Conservation (phyloP, 352 stramenopile species). For the Aphanomyces astaci region DNA sequence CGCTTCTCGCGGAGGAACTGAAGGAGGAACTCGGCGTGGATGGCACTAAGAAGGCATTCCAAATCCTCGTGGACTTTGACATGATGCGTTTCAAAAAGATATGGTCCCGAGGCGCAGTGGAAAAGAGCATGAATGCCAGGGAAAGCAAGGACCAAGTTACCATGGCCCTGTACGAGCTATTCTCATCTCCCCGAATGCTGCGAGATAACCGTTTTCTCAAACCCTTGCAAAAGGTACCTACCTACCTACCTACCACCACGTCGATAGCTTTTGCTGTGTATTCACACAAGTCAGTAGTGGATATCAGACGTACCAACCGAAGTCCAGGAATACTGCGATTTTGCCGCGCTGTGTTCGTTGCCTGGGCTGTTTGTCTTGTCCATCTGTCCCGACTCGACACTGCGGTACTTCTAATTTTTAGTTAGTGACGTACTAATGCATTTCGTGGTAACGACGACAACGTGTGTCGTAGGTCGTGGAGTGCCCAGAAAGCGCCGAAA, state of each 20-base stretch:
- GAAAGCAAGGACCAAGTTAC: slow-evolving; percentile 28
- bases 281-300: neutral
- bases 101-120: slow-evolving; percentile 27
- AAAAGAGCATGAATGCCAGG: neutral
- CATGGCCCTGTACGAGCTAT: slow-evolving; percentile 64
- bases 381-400: slow-evolving; percentile 64
- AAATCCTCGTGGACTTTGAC: slow-evolving; percentile 64
- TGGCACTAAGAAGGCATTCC: slow-evolving; percentile 59
- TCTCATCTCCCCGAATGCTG: slow-evolving; percentile 63
- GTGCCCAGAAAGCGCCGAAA: slow-evolving; percentile 37
- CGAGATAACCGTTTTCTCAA: slow-evolving; percentile 76
- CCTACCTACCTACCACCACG: too few species aligned
- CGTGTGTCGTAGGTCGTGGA: slow-evolving; percentile 44
- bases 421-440: too few species aligned
- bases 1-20: slow-evolving; percentile 55
- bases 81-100: slow-evolving; percentile 52
- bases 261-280: too few species aligned
- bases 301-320: slow-evolving; percentile 8
- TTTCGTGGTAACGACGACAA: neutral
- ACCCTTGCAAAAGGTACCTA: slow-evolving; percentile 54
- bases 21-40: slow-evolving; percentile 68
- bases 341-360: slow-evolving; percentile 39
- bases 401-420: too few species aligned
- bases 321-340: slow-evolving; percentile 24
- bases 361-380: slow-evolving; percentile 64